phyloP scores from a whole-genome alignment of 2,329 filamentous ascomycete genomes.

The Alternaria sp. region DNA sequence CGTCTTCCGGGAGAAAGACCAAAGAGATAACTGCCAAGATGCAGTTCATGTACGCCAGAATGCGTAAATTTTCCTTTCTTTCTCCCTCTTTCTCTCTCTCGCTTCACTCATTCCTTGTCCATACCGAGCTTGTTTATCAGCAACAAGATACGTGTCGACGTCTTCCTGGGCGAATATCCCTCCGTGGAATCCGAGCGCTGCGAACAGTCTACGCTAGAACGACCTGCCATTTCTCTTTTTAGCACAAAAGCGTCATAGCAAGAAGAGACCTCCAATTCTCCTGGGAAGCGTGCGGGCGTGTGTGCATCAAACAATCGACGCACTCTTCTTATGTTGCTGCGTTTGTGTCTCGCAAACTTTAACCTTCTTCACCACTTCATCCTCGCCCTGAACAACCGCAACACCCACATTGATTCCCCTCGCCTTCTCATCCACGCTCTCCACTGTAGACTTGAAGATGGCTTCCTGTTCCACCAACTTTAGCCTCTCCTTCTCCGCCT shows the following conservation, averaged over 20 bases:
- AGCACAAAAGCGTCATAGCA: not conserved
- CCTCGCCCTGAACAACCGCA: conserved; percentile 10
- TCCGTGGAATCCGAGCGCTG: not conserved
- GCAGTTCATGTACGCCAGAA: not conserved
- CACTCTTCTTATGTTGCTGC: conserved; percentile 14
- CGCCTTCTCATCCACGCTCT: conserved; percentile 2
- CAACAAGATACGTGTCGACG: not conserved
- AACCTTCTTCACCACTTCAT: conserved; percentile 4
- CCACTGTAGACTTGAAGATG: conserved; percentile 1
- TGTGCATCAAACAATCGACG: conserved; percentile 6
- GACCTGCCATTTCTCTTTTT: not conserved
- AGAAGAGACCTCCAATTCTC: not conserved
- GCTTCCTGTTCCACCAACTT: conserved; percentile 11
- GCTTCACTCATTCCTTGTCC: not conserved
- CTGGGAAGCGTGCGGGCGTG: no score
- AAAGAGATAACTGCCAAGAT: not conserved
- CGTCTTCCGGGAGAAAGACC: not conserved
- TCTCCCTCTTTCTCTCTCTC: not conserved
- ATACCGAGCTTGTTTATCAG: not conserved
- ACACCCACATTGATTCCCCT: conserved; percentile 13
- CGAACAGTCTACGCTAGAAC: not conserved
- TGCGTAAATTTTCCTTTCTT: not conserved
- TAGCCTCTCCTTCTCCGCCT: conserved; percentile 19
- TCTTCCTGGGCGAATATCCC: not conserved
- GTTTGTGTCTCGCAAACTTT: not conserved